Base-by-base conservation (phyloP, 805 yeast genomes). In the Ogataea philodendri region DNA sequence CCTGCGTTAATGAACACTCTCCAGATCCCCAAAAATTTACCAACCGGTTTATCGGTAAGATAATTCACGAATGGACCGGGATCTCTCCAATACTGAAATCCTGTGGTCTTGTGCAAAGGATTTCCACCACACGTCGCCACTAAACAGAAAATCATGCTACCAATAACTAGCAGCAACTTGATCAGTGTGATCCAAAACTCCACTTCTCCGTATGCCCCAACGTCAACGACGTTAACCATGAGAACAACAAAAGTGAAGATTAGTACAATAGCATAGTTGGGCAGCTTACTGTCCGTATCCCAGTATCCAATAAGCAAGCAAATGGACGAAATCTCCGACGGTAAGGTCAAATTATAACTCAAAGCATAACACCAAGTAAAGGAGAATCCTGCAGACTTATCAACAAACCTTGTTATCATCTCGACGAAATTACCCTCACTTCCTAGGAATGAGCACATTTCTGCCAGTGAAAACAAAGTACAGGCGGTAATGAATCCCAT, bases 401-500 rank as follows among this genome's bases (percentile, higher is more conserved):
- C 76, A 19, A 80, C 57, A 65, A 81, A 82, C 48, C 83, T 66
- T 9, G 81, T 67, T n/a, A 80, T 70, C 54, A 81, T 82, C 29
- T 78, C 84, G 19, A 83, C 74, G 60, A 81, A 80, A 0, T 86
- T 78, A 37, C 79, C 79, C 1, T 78, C 68, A 26, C 79, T 74
- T 7, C 89, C 89, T 11, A 82, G 77, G 46, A 71, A 78, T 7
- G 88, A 81, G 32, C 88, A 87, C 89, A 83, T 80, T 59, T 83
- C 90, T 51, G 88, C 89, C 38, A 83, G 63, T 3, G 82, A 72
- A 54, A 81, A 88, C 14, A 84, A 76, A 33, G 82, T 84, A 9
- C 74, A 70, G 51, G 67, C 79, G 0, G 79, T 85, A 29, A 83
- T 52, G 2, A 81, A 57, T 22, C 82, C 85, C 70, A 81, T 78